These are phyloP conservation scores for Dunaliella primolecta DNA, from an alignment of 139 green algal species.

Conservation along the genomic window DNA sequence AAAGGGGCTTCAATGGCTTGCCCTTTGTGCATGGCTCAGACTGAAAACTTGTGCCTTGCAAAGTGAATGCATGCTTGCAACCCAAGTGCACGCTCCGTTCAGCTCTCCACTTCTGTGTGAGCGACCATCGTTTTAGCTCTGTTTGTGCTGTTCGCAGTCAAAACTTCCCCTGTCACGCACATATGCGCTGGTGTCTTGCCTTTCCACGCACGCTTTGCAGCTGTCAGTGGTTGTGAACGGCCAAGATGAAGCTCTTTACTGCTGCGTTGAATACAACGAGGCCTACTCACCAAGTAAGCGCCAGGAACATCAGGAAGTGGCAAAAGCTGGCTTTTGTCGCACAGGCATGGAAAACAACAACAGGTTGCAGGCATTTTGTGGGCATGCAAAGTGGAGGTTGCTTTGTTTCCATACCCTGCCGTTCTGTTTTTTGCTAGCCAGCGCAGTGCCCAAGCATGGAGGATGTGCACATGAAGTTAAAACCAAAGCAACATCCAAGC, in stretches of 20 bases:
- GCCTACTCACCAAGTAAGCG: conserved; percentile 26
- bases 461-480: too few relatives aligned
- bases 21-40: not conserved
- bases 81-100: too few relatives aligned
- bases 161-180: not conserved
- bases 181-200: not conserved
- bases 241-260: not conserved
- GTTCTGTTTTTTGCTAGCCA: not conserved
- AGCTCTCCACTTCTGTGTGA: too few relatives aligned
- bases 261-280: conserved; percentile 10
- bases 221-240: conserved; percentile 17
- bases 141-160: not conserved
- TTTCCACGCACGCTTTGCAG: not conserved
- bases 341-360: not conserved
- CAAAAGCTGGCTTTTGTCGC: not conserved
- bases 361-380: not conserved
- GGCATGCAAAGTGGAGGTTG: not conserved
- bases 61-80: too few relatives aligned
- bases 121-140: too few relatives aligned
- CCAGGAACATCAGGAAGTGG: not conserved
- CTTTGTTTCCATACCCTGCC: not conserved
- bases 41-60: too few relatives aligned
- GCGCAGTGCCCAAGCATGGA: not conserved
- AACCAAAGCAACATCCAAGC: too few relatives aligned
- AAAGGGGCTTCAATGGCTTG: not conserved